phyloP scores from a whole-genome alignment of 1,284 basidiomycete genomes.

The Leccinum discolor region DNA sequence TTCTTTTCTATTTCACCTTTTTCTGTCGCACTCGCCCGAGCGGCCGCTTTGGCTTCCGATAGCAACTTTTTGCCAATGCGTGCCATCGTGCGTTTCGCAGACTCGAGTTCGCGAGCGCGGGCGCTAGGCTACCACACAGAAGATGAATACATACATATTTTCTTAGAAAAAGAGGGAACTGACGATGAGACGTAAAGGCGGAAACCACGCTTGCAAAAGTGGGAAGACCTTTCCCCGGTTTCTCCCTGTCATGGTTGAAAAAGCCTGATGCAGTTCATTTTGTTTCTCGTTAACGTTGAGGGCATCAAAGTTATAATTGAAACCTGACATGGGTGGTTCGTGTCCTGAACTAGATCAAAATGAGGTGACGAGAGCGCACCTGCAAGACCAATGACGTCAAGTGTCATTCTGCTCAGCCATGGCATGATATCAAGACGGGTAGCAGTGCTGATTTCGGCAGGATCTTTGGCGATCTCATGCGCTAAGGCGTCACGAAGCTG shows the following conservation, averaged over 20 bases:
- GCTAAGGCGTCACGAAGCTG: slow-evolving; percentile 51
- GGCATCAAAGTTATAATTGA: slow-evolving; percentile 67
- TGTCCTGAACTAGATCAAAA: neutral
- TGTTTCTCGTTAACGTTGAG: slow-evolving; percentile 35
- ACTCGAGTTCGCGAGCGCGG: neutral
- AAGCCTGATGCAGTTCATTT: slow-evolving; percentile 52
- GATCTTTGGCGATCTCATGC: slow-evolving; percentile 29
- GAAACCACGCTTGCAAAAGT: slow-evolving; percentile 38
- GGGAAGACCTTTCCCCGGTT: slow-evolving; percentile 23
- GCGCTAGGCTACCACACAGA: neutral
- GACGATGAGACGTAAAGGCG: slow-evolving; percentile 44
- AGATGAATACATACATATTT: neutral
- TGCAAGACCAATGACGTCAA: slow-evolving; percentile 68
- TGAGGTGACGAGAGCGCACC: neutral
- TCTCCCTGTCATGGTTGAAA: slow-evolving; percentile 42
- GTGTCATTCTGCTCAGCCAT: slow-evolving; percentile 57
- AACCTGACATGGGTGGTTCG: slow-evolving; percentile 40
- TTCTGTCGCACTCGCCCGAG: neutral
- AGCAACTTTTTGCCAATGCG: neutral
- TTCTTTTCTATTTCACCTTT: neutral
- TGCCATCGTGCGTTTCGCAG: neutral
- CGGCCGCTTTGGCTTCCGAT: neutral
- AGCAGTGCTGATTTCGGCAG: slow-evolving; percentile 9
- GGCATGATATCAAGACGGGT: slow-evolving; percentile 48
- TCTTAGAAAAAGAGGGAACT: slow-evolving; percentile 11